Conservation (phyloP, 169 alveolate species). For the Sarcocystis neurona region DNA sequence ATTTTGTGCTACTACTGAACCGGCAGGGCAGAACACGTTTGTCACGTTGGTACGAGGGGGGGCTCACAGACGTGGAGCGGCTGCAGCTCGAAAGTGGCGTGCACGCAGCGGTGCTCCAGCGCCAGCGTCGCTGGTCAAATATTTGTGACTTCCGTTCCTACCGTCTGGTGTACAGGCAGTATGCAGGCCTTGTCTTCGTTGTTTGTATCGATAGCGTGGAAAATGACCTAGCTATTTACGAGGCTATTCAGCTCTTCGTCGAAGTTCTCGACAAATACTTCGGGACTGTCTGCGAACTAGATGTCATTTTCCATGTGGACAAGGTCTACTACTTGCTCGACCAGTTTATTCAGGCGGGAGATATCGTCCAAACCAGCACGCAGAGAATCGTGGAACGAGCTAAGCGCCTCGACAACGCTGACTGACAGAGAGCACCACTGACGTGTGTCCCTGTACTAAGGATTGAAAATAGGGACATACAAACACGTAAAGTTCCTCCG, state of each 20-base stretch:
- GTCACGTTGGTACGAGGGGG: slow-evolving; percentile 86
- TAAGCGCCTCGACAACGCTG: slow-evolving; percentile 45
- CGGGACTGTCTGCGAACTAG: slow-evolving; percentile 90
- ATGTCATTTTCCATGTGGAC: slow-evolving; percentile 87
- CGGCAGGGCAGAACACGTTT: slow-evolving; percentile 88
- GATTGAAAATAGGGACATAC: neutral
- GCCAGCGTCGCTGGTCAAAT: slow-evolving; percentile 78
- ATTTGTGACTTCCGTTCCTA: slow-evolving; percentile 82
- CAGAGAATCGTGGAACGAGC: neutral
- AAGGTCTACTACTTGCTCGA: slow-evolving; percentile 84
- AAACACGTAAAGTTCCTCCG: neutral
- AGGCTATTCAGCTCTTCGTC: slow-evolving; percentile 88
- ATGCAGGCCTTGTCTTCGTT: slow-evolving; percentile 89
- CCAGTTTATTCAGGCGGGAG: slow-evolving; percentile 86
- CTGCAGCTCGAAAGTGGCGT: slow-evolving; percentile 78
- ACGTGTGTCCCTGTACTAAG: no score
- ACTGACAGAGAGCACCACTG: neutral
- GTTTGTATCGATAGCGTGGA: slow-evolving; percentile 85
- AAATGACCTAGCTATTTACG: slow-evolving; percentile 79
- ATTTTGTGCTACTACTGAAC: slow-evolving; percentile 83
- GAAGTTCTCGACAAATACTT: slow-evolving; percentile 81
- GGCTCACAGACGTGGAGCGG: slow-evolving; percentile 76
- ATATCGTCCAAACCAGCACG: slow-evolving; percentile 44
- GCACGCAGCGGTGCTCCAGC: slow-evolving; percentile 77
- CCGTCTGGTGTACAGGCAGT: slow-evolving; percentile 82